phyloP scores from a whole-genome alignment of 257 asterid species.

The Datura wrightii region DNA sequence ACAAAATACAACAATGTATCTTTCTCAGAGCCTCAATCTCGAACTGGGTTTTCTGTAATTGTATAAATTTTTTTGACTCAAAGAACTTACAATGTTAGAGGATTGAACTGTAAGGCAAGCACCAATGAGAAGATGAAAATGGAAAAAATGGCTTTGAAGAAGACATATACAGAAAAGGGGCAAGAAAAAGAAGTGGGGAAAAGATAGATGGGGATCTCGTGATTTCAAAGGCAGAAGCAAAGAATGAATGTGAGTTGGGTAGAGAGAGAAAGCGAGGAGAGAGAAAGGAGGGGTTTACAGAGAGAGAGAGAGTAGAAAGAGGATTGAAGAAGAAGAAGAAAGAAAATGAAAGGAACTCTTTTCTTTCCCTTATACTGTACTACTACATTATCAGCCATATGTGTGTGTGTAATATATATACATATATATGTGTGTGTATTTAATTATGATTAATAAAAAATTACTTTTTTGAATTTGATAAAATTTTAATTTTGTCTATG shows the following conservation, averaged over 20 bases:
- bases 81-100: neutral
- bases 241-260: slow-evolving; percentile 29
- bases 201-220: slow-evolving; percentile 34
- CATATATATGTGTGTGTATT: too few relatives aligned
- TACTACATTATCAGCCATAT: too few relatives aligned
- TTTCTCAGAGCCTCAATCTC: neutral
- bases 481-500: too few relatives aligned
- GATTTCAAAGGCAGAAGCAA: slow-evolving; percentile 30
- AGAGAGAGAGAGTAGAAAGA: neutral
- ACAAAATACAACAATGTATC: neutral
- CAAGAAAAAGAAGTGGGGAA: neutral
- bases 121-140: neutral
- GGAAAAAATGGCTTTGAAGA: neutral
- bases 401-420: too few relatives aligned
- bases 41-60: neutral
- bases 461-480: too few relatives aligned
- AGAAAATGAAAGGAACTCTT: neutral
- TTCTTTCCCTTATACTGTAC: neutral
- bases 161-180: neutral
- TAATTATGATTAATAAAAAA: too few relatives aligned
- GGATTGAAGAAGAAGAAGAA: neutral
- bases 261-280: neutral
- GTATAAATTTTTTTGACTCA: neutral
- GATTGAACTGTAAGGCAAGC: neutral
- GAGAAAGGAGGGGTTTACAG: slow-evolving; percentile 23